Evolutionary conservation across 1,284 basidiomycete species (phyloP).

Genomic region (Austroboletus novae-zelandiae): DNA sequence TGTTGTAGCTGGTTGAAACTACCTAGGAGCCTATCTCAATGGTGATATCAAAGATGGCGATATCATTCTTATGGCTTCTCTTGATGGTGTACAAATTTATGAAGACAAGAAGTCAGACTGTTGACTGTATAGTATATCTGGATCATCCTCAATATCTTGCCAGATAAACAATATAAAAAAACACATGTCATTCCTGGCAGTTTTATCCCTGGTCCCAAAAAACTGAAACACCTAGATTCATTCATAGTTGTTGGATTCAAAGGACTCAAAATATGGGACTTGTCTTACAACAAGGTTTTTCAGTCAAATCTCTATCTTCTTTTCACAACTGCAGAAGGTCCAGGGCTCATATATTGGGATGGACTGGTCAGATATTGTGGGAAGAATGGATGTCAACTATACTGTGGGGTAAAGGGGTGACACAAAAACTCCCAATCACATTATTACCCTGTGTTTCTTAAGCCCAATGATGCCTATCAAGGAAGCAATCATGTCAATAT

Average conservation of each 20-base stretch:
- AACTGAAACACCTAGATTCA: neutral
- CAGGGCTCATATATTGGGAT: neutral
- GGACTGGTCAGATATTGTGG: neutral
- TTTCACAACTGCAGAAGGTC: neutral
- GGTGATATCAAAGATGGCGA: neutral
- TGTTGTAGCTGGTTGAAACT: too few relatives aligned
- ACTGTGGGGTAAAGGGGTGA: neutral
- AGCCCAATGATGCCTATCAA: neutral
- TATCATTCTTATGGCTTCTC: neutral
- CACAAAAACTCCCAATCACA: neutral
- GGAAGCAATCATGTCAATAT: neutral
- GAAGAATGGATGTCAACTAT: neutral
- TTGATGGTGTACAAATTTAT: too few relatives aligned
- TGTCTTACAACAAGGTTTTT: neutral
- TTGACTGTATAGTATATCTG: neutral
- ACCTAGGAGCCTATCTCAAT: too few relatives aligned
- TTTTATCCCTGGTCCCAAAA: neutral
- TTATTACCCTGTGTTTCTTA: neutral
- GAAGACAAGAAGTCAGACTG: neutral
- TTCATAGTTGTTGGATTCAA: constrained; percentile 3
- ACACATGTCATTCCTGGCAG: neutral
- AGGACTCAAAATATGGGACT: constrained; percentile 1
- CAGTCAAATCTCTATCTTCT: neutral
- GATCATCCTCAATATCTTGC: neutral
- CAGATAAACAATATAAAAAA: neutral